Evolutionary conservation across 371 early-diverging fungal genomes (phyloP), one percentile per base, ranked within the genome.

Genomic region (Rhizomucor miehei): DNA sequence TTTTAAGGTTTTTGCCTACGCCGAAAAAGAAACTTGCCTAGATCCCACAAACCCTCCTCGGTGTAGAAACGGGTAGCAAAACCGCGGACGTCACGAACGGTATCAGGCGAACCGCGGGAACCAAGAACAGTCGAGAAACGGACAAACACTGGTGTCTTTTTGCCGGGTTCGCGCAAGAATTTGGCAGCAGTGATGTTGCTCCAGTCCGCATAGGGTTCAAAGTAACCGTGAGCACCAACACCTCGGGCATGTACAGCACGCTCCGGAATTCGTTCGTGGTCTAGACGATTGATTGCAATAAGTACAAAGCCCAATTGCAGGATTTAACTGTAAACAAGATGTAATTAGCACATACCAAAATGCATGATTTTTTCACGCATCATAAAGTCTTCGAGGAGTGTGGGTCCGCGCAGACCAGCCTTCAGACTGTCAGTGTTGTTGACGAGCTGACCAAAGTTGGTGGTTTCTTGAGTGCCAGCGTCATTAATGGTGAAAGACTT

Each of bases 1-100:
- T n/a, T n/a, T n/a, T 29, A 29, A 29, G 8, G 29, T 29, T 29
- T 29, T 8, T 29, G 29, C 8, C 29, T 29, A 29, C 29, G 8
- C 29, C 29, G 29, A 29, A 29, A 36, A 14, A 19, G 5, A 39
- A 38, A 16, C 51, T 50, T 48, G 54, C 60, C 54, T 36, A 68
- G 36, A 58, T 70, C 84, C 57, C 69, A 80, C 41, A 68, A 71
- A 23, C 83, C 83, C 66, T 84, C 81, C 14, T 79, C 80, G 2
- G 84, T 84, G 56, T 79, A 84, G 57, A 84, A 77, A 25, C 77
- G 73, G 17, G 69, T 51, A 23, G 84, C 77, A 58, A 84, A 84
- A 4, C 84, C 84, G 36, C 78, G 77, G 12, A 73, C 69, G 49
- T 82, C 81, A 36, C 83, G 65, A 9, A 67, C 80, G 3, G 80